Evolutionary conservation across 306 rosid genomes (phyloP).

Genomic region (Vigna unguiculata): DNA sequence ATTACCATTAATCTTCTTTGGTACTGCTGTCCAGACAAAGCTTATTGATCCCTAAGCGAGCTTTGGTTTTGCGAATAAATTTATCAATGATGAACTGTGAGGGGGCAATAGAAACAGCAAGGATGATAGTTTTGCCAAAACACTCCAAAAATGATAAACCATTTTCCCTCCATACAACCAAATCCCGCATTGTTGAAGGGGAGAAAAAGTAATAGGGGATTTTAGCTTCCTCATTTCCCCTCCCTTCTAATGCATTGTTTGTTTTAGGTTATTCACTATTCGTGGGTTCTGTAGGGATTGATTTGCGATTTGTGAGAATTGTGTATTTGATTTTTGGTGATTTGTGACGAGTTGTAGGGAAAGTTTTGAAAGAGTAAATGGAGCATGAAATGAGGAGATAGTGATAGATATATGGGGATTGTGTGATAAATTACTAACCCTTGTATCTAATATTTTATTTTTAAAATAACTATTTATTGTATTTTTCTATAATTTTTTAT

Average conservation of each 20-base stretch:
- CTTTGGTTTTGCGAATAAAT: not conserved
- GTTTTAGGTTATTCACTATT: no score
- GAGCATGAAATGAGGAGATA: no score
- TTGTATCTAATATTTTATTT: no score
- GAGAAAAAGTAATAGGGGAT: not conserved
- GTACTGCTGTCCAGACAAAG: not conserved
- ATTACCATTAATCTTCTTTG: not conserved
- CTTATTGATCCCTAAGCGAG: not conserved
- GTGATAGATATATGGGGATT: no score
- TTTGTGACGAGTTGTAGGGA: no score
- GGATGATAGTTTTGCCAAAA: not conserved
- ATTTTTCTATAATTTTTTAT: no score
- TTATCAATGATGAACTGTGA: not conserved
- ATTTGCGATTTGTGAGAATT: no score
- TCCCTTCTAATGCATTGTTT: not conserved
- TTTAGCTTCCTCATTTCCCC: not conserved
- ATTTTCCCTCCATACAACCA: not conserved
- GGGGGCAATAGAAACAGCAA: not conserved
- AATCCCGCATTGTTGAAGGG: not conserved
- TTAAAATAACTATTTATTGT: no score
- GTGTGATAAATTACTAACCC: no score
- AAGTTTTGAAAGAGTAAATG: no score
- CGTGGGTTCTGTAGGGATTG: no score
- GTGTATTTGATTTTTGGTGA: no score
- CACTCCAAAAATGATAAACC: not conserved